Evolutionary conservation across 805 yeast genomes (phyloP).

Genomic region (Tetrapisispora iriomotensis): DNA sequence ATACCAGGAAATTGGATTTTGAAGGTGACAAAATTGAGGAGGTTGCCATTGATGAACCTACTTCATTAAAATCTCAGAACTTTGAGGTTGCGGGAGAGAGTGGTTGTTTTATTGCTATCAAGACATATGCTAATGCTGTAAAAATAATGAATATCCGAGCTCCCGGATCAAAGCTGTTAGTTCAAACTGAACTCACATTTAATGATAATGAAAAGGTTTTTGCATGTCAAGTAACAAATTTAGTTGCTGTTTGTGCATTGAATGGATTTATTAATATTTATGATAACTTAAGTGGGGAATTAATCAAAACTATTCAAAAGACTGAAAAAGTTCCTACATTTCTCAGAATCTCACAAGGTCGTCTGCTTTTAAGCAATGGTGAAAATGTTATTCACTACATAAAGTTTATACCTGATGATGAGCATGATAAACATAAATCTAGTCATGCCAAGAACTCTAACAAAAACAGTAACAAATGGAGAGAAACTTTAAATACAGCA

Average conservation of each 20-base stretch:
- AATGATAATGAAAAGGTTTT: conserved; percentile 20
- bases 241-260: conserved; percentile 24
- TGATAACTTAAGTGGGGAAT: conserved; percentile 25
- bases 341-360: conserved; percentile 25
- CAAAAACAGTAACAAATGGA: conserved; percentile 23
- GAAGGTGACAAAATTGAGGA: conserved; percentile 11
- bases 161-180: conserved; percentile 10
- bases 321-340: conserved; percentile 25
- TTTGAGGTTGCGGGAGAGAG: conserved; percentile 24
- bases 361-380: conserved; percentile 23
- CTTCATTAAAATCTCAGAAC: conserved; percentile 21
- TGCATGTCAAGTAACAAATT: conserved; percentile 23
- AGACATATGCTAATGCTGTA: conserved; percentile 17
- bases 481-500: conserved; percentile 19
- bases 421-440: conserved; percentile 3
- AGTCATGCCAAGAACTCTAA: neutral
- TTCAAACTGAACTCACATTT: conserved; percentile 12
- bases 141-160: conserved; percentile 20
- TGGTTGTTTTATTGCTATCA: conserved; percentile 26
- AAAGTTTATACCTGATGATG: conserved; percentile 18
- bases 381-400: conserved; percentile 22
- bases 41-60: conserved; percentile 21
- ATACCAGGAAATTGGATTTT: conserved; percentile 11
- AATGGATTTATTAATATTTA: conserved; percentile 21
- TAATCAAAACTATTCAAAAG: conserved; percentile 24